Evolutionary conservation across 257 asterid genomes (phyloP).

Genomic region (Scutellaria baicalensis): DNA sequence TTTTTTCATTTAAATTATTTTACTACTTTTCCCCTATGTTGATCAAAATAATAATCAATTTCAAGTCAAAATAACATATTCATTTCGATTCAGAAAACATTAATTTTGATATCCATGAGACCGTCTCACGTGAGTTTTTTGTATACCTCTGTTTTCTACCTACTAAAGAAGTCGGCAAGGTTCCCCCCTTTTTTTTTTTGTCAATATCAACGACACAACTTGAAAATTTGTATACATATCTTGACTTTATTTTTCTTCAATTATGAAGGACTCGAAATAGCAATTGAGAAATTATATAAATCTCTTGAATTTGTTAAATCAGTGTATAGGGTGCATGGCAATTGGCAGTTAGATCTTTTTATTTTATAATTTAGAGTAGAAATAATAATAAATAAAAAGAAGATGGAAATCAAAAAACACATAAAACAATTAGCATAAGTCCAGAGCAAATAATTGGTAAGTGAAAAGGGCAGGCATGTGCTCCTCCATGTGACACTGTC

Average conservation of each 20-base stretch:
- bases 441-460: neutral
- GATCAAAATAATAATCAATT: too few species aligned
- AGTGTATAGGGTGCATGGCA: neutral
- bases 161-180: neutral
- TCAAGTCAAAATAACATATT: too few species aligned
- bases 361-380: neutral
- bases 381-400: neutral
- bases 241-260: neutral
- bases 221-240: neutral
- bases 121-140: too few species aligned
- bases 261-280: neutral
- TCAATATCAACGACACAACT: neutral
- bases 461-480: constrained; percentile 10
- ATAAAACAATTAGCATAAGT: constrained; percentile 8
- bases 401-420: neutral
- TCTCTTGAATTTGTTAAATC: neutral
- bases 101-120: neutral
- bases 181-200: neutral
- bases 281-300: neutral
- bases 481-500: constrained; percentile 18
- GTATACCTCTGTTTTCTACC: neutral
- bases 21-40: too few species aligned
- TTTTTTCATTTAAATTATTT: too few species aligned
- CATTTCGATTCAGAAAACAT: too few species aligned
- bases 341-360: constrained; percentile 3